A percentile compares a stretch with the other conserved stretches of the same genome.
These are phyloP conservation scores for Chytridium lagenaria DNA, from an alignment of 371 early-diverging fungal genomes.

Conservation along the genomic window DNA sequence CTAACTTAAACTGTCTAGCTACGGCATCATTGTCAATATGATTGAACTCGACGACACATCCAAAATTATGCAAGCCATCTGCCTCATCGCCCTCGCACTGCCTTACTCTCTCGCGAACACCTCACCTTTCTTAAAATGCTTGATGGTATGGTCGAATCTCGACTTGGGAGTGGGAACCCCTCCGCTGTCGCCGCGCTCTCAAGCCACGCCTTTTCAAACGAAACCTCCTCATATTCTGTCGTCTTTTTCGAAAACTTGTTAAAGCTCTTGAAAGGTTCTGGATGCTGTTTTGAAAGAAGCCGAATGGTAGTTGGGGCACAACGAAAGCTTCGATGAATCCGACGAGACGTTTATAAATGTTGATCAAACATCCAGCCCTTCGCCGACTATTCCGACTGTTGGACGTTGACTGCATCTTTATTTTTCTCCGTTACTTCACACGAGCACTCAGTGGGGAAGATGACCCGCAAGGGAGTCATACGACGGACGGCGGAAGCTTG, in stretches of 20 bases:
- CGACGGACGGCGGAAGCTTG: constrained; percentile 17
- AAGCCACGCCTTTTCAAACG: not conserved
- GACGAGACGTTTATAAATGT: too few species aligned
- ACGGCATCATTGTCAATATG: constrained; percentile 40
- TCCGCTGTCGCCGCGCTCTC: not conserved
- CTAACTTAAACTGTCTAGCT: too few species aligned
- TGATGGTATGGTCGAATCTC: constrained; percentile 35
- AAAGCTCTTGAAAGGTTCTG: not conserved
- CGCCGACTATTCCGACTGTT: too few species aligned
- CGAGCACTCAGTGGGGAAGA: not conserved
- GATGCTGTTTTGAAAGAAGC: not conserved
- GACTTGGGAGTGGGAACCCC: not conserved
- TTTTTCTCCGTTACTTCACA: not conserved
- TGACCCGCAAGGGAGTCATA: not conserved
- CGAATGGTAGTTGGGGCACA: not conserved
- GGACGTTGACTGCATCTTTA: not conserved
- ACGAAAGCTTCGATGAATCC: not conserved
- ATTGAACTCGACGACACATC: constrained; percentile 38
- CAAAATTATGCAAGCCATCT: constrained; percentile 34
- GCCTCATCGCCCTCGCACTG: constrained; percentile 9
- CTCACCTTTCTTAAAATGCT: constrained; percentile 42
- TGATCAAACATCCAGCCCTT: too few species aligned
- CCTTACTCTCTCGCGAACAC: constrained; percentile 28
- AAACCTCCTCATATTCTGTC: not conserved
- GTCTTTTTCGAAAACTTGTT: constrained; percentile 17